A percentile compares a stretch with the other conserved stretches of the same genome.
phyloP scores from a whole-genome alignment of 768 basidiomycete species.

The Xerocomus brunneocitrinus region DNA sequence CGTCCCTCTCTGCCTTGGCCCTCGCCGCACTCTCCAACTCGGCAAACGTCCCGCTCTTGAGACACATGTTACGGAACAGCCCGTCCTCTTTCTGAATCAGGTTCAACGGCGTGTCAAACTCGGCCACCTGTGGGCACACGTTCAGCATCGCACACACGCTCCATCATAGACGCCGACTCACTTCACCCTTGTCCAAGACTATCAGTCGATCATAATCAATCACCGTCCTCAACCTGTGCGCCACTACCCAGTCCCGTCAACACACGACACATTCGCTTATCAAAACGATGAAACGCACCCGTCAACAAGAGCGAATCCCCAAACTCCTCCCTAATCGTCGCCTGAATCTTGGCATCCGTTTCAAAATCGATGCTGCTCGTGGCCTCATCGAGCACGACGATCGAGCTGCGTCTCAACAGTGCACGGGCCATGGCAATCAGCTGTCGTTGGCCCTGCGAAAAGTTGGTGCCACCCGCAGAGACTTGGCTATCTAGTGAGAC shows the following conservation, averaged over 20 bases:
- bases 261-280: no score
- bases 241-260: constrained; percentile 36
- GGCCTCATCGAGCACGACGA: constrained; percentile 80
- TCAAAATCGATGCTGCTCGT: constrained; percentile 85
- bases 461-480: constrained; percentile 83
- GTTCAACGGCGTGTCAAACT: constrained; percentile 70
- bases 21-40: constrained; percentile 59
- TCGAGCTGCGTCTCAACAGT: constrained; percentile 61
- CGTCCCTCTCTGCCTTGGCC: constrained; percentile 30
- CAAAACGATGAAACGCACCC: constrained; percentile 36
- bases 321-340: constrained; percentile 84
- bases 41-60: constrained; percentile 61
- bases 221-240: constrained; percentile 71
- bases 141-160: not conserved
- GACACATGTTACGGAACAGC: constrained; percentile 64
- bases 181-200: constrained; percentile 55
- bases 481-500: constrained; percentile 82
- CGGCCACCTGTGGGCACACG: constrained; percentile 36
- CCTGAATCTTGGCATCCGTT: constrained; percentile 86
- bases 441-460: constrained; percentile 90
- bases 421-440: constrained; percentile 87
- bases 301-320: constrained; percentile 68
- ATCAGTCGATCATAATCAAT: constrained; percentile 80
- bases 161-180: constrained; percentile 1
- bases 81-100: constrained; percentile 60